Evolutionary conservation across 192 early-diverging fungal genomes (phyloP), one percentile per base, ranked within the genome.

Genomic region (Haplosporangium gracile): DNA sequence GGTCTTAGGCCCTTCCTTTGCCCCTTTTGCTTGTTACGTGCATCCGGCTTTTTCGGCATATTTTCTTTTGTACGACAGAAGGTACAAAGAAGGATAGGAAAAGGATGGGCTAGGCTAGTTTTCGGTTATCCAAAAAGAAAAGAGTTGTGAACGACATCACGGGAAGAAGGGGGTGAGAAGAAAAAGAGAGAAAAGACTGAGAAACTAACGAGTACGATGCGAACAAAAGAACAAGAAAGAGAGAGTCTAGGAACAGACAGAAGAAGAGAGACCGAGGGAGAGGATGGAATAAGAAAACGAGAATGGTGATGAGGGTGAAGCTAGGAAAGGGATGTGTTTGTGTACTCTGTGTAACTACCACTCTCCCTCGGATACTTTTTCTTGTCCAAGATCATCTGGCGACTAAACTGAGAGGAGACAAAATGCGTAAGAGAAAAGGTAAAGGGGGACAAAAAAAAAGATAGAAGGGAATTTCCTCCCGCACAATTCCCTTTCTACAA

Each of bases 401-500:
- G 49, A 51, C 16, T 18, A 22, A 22, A 51, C 43, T 45, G 9
- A 22, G 49, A 18, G 20, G 49, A 22, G 18, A 51, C 16, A 18
- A 51, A 51, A 4, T 18, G 49, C 4, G 20, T 51, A 51, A 51
- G 2, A 51, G 49, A 51, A 51, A 51, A 51, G 18, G 18, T 5
- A 13, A 10, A 20, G 5, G 4, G 49, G 18, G 49, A 2, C 18
- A 5, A 16, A 49, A 49, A 49, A 49, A 49, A 49, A 49, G 47
- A 20, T 16, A 32, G 11, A 29, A 26, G 24, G 32, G 29, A 63
- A 29, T 11, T n/a, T 8, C n/a, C 15, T 29, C 29, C 60, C 60
- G 60, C 60, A 16, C 60, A 65, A 65, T 29, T 65, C 60, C 32
- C 60, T 65, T 65, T 32, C 60, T 65, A 65, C 60, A 65, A 32